Conservation (phyloP, 257 asterid species). For the Solanum lycopersicoides region DNA sequence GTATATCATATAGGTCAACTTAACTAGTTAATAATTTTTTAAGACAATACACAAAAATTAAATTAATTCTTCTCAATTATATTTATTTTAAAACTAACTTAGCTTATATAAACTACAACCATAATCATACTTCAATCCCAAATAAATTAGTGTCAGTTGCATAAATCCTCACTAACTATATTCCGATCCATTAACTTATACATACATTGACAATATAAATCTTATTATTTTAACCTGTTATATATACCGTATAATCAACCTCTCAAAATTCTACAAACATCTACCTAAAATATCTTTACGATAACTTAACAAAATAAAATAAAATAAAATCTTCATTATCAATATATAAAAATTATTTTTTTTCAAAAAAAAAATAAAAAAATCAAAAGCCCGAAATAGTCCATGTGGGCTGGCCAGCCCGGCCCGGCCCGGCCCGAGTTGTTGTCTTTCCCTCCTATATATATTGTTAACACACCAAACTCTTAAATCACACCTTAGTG, state of each 20-base stretch:
- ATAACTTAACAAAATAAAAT: background rate
- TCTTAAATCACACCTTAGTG: background rate
- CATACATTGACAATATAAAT: background rate
- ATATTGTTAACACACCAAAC: background rate
- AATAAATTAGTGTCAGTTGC: background rate
- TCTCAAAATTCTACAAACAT: background rate
- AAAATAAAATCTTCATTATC: background rate
- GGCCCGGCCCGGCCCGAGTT: background rate
- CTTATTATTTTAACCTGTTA: background rate
- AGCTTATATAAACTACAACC: background rate
- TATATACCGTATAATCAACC: too few species aligned
- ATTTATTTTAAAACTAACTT: background rate
- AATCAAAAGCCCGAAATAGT: background rate
- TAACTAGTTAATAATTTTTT: background rate
- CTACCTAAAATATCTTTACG: background rate
- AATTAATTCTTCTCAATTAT: background rate
- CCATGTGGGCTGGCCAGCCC: background rate
- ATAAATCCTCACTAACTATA: background rate
- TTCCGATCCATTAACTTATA: background rate
- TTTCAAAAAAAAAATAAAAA: background rate
- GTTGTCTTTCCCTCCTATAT: background rate
- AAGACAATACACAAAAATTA: background rate
- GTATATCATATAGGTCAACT: background rate
- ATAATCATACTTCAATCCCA: background rate
- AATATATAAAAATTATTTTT: background rate